phyloP scores from a whole-genome alignment of 2,329 filamentous ascomycete genomes.

The Epichloe gansuensis region DNA sequence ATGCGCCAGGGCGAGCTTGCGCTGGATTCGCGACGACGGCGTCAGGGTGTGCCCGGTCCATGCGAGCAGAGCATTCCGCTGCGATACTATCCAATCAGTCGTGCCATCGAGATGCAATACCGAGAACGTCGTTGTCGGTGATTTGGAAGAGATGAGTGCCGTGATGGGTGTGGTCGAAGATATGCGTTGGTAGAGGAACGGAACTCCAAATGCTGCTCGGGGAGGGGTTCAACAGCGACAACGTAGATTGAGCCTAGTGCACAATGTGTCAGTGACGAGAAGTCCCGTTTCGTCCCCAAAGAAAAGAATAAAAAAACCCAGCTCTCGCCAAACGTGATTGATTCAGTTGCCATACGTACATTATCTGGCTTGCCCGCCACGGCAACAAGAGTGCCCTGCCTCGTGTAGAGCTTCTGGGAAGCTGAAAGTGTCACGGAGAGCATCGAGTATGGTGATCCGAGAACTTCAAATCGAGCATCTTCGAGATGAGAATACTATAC shows the following conservation, averaged over 20 bases:
- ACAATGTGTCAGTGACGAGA: not conserved
- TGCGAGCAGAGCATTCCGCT: slow-evolving; percentile 78
- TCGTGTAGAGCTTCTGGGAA: slow-evolving; percentile 85
- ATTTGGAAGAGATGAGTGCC: slow-evolving; percentile 78
- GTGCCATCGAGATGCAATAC: slow-evolving; percentile 85
- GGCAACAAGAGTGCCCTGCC: slow-evolving; percentile 80
- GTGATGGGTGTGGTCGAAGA: slow-evolving; percentile 80
- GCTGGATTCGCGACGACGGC: slow-evolving; percentile 64
- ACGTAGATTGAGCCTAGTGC: slow-evolving; percentile 67
- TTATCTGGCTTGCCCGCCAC: slow-evolving; percentile 85
- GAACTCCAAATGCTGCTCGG: slow-evolving; percentile 70
- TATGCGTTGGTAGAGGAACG: slow-evolving; percentile 89
- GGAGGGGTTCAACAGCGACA: slow-evolving; percentile 74
- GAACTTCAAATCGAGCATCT: slow-evolving; percentile 93
- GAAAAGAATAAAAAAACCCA: not conserved
- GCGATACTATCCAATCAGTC: slow-evolving; percentile 87
- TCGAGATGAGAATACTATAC: not conserved
- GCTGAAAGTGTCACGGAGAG: slow-evolving; percentile 87
- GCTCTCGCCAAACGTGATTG: not conserved
- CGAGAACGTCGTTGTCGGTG: slow-evolving; percentile 73
- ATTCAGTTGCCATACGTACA: slow-evolving; percentile 51
- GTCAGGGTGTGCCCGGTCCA: slow-evolving; percentile 87
- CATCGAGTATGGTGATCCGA: slow-evolving; percentile 85
- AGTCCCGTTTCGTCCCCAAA: not conserved
- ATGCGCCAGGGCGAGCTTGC: slow-evolving; percentile 63